phyloP scores from a whole-genome alignment of 169 alveolate genomes.

The Eimeria falciformis region DNA sequence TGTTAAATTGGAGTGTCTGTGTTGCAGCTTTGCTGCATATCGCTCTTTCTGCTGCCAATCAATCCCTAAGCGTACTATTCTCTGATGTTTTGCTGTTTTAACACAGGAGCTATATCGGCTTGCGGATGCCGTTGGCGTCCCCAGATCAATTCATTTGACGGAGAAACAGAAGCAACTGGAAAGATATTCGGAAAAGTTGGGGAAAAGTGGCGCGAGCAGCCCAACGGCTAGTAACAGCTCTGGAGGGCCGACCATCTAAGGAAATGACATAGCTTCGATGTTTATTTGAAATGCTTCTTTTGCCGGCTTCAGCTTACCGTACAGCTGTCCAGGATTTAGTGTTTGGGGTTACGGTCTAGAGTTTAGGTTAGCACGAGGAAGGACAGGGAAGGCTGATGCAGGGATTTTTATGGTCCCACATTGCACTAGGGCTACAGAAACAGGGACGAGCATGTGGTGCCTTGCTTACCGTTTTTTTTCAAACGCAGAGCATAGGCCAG shows the following conservation, averaged over 20 bases:
- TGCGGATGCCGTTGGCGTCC: slow-evolving; percentile 30
- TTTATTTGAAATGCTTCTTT: too few species aligned
- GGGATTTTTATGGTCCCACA: too few species aligned
- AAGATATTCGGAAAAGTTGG: background rate
- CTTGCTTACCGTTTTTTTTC: too few species aligned
- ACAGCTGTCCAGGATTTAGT: too few species aligned
- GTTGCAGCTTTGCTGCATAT: background rate
- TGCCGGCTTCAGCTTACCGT: too few species aligned
- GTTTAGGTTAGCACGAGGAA: too few species aligned
- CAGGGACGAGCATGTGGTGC: too few species aligned
- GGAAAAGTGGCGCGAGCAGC: background rate
- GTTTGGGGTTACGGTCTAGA: too few species aligned
- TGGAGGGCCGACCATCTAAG: background rate
- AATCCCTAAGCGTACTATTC: background rate
- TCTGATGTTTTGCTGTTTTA: background rate
- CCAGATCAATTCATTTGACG: background rate
- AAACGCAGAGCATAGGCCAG: too few species aligned
- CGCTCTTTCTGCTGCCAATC: background rate
- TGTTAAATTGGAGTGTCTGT: background rate
- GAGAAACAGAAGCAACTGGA: background rate
- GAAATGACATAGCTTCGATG: background rate
- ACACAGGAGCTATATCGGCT: slow-evolving; percentile 25
- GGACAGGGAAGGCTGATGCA: too few species aligned
- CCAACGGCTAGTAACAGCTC: background rate
- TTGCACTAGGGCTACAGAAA: too few species aligned